These are phyloP conservation scores for Plectosphaerella plurivora DNA, from an alignment of 2,329 filamentous ascomycete genomes.

Conservation along the genomic window DNA sequence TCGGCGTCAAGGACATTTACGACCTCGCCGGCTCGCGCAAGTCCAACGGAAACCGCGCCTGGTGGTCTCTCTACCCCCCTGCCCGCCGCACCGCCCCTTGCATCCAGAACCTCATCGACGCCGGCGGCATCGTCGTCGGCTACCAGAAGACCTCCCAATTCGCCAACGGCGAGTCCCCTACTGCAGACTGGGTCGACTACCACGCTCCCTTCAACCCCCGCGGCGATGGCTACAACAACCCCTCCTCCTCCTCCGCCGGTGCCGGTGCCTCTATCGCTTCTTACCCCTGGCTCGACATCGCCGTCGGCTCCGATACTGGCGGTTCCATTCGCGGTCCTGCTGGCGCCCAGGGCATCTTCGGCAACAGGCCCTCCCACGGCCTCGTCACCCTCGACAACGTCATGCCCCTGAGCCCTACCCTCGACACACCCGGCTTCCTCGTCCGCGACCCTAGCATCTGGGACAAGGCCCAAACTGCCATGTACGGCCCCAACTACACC, in stretches of 20 bases:
- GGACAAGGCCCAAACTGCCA: slow-evolving; percentile 23
- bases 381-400: slow-evolving; percentile 34
- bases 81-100: slow-evolving; percentile 40
- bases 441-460: slow-evolving; percentile 28
- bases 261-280: slow-evolving; percentile 27
- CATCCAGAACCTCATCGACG: slow-evolving; percentile 53
- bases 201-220: slow-evolving; percentile 36
- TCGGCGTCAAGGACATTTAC: slow-evolving; percentile 61
- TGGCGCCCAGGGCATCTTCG: slow-evolving; percentile 35
- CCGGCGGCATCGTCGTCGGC: slow-evolving; percentile 47
- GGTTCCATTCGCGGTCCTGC: slow-evolving; percentile 42
- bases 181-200: slow-evolving; percentile 37
- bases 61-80: slow-evolving; percentile 46
- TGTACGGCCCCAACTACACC: slow-evolving; percentile 29
- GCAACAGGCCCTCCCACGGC: slow-evolving; percentile 36
- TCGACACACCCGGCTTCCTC: slow-evolving; percentile 41
- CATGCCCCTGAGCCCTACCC: slow-evolving; percentile 31
- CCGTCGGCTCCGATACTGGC: slow-evolving; percentile 39
- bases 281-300: slow-evolving; percentile 41
- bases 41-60: slow-evolving; percentile 51
- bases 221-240: slow-evolving; percentile 42
- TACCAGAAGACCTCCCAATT: slow-evolving; percentile 43
- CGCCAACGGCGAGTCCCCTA: slow-evolving; percentile 34
- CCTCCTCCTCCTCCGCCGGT: slow-evolving; percentile 33
- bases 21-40: slow-evolving; percentile 51